Evolutionary conservation across 2,329 filamentous ascomycete species (phyloP).

Genomic region (Trichoderma sp.): DNA sequence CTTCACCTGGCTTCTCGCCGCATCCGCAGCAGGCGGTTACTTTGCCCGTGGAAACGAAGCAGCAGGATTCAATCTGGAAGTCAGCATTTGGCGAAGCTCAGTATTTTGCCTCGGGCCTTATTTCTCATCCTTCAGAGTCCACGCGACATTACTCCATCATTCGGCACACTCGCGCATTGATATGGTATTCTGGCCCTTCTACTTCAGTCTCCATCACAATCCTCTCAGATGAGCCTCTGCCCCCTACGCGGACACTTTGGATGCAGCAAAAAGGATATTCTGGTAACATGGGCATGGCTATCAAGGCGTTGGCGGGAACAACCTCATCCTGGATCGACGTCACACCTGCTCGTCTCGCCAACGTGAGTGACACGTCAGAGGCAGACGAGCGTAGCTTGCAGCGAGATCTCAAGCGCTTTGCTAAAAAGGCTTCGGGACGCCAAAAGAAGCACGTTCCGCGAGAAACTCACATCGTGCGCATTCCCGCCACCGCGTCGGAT

Average conservation of each 20-base stretch:
- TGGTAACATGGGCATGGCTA: conserved; percentile 65
- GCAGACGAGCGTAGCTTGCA: conserved; percentile 65
- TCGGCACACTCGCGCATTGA: conserved; percentile 61
- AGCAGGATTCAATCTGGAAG: conserved; percentile 40
- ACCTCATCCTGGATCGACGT: conserved; percentile 65
- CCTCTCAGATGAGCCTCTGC: conserved; percentile 58
- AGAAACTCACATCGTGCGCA: conserved; percentile 63
- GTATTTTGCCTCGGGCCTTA: conserved; percentile 64
- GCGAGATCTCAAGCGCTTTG: conserved; percentile 63
- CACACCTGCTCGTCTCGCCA: conserved; percentile 54
- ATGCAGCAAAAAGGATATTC: conserved; percentile 67
- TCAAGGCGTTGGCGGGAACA: conserved; percentile 61
- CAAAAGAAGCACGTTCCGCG: conserved; percentile 50
- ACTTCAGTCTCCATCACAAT: conserved; percentile 65
- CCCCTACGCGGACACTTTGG: conserved; percentile 60
- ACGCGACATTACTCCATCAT: conserved; percentile 66
- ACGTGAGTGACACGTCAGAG: conserved; percentile 48
- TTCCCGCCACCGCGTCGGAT: conserved; percentile 61
- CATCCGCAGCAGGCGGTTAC: background rate
- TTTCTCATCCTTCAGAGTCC: conserved; percentile 62
- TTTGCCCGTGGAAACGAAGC: background rate
- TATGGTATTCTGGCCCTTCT: conserved; percentile 64
- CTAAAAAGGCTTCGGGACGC: conserved; percentile 52
- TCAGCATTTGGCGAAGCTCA: conserved; percentile 56
- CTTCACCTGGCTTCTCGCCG: background rate